Conservation (phyloP, 2,329 filamentous ascomycete species). For the Aureobasidium sp. region DNA sequence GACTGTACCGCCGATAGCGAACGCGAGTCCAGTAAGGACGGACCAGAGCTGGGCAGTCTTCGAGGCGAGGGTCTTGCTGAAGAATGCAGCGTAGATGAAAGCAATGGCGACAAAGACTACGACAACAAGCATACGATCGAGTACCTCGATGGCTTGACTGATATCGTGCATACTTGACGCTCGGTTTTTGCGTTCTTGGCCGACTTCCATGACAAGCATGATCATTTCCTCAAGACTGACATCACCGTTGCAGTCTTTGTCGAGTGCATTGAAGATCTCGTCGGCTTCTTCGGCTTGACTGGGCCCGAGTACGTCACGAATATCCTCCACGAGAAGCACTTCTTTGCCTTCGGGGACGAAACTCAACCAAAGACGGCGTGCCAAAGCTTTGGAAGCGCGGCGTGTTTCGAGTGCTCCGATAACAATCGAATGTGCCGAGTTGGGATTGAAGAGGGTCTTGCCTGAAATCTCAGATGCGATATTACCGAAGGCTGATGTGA, state of each 20-base stretch:
- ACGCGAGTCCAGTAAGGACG: too few relatives aligned
- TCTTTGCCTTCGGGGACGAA: constrained; percentile 94
- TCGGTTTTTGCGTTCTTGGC: constrained; percentile 88
- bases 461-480: constrained; percentile 96
- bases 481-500: constrained; percentile 93
- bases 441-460: constrained; percentile 94
- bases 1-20: too few relatives aligned
- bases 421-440: constrained; percentile 89
- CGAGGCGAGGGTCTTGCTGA: constrained; percentile 85
- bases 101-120: constrained; percentile 84
- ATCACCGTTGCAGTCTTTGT: constrained; percentile 91
- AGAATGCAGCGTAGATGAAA: constrained; percentile 75
- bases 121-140: constrained; percentile 86
- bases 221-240: constrained; percentile 98
- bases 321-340: constrained; percentile 80
- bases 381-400: constrained; percentile 87
- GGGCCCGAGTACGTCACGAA: constrained; percentile 86
- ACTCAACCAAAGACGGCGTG: constrained; percentile 97
- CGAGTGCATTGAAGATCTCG: constrained; percentile 83
- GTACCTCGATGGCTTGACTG: constrained; percentile 90
- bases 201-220: constrained; percentile 84
- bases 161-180: constrained; percentile 97
- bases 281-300: constrained; percentile 81
- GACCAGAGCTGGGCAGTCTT: too few relatives aligned
- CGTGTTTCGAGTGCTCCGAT: constrained; percentile 89